Evolutionary conservation across 257 asterid species (phyloP).

Genomic region (Fraxinus anomala): DNA sequence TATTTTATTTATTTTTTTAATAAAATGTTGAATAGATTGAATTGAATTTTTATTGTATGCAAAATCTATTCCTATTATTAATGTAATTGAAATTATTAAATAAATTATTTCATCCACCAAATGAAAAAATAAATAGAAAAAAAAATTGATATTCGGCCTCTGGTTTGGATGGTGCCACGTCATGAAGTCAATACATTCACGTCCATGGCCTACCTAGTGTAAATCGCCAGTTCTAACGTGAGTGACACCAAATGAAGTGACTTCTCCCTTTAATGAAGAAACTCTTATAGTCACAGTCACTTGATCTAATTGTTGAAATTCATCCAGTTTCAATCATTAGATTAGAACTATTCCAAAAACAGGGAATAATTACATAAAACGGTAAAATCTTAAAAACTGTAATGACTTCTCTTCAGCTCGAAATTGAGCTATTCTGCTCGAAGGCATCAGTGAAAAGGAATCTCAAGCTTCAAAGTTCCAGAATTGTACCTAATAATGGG

Average conservation of each 20-base stretch:
- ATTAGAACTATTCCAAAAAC: not conserved
- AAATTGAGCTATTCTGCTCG: too few relatives aligned
- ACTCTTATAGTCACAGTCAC: not conserved
- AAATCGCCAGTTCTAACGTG: conserved; percentile 33
- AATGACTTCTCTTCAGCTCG: conserved; percentile 68
- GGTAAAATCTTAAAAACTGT: not conserved
- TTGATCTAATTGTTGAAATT: not conserved
- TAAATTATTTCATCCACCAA: too few relatives aligned
- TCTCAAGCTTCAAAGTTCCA: not conserved
- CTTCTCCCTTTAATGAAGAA: not conserved
- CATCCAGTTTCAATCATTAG: not conserved
- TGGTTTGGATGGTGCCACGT: conserved; percentile 23
- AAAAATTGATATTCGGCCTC: not conserved
- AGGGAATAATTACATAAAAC: not conserved
- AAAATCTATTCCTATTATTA: too few relatives aligned
- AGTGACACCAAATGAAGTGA: conserved; percentile 5
- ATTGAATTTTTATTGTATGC: too few relatives aligned
- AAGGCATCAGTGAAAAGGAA: conserved; percentile 18
- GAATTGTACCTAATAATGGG: conserved; percentile 27
- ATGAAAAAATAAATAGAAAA: too few relatives aligned
- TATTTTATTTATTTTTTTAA: too few relatives aligned
- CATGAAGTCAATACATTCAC: conserved; percentile 16
- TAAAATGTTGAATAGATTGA: too few relatives aligned
- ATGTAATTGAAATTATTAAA: too few relatives aligned
- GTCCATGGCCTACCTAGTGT: conserved; percentile 18